phyloP scores from a whole-genome alignment of 176 grass and related monocot genomes.

The Carex pumila region DNA sequence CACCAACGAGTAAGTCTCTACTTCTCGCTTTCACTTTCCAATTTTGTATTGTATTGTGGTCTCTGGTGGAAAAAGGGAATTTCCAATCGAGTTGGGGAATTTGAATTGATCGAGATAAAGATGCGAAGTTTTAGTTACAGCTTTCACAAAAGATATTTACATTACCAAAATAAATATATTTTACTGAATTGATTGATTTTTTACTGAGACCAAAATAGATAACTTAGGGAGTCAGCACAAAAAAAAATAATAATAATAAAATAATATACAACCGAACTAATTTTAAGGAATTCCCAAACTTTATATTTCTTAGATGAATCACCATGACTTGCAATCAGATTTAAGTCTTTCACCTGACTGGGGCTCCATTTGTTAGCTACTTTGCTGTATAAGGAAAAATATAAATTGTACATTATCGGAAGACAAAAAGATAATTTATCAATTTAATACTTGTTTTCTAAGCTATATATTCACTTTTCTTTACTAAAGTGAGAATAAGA shows the following conservation, averaged over 20 bases:
- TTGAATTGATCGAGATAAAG: neutral
- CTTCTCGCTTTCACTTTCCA: neutral
- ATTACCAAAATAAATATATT: neutral
- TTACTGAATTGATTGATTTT: neutral
- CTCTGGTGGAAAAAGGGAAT: neutral
- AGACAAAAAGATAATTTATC: neutral
- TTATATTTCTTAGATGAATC: too few species aligned
- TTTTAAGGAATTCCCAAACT: too few species aligned
- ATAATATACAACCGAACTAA: neutral
- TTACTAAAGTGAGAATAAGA: neutral
- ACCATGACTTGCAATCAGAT: neutral
- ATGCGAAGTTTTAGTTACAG: neutral
- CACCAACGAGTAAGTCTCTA: slow-evolving; percentile 25
- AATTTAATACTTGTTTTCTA: neutral
- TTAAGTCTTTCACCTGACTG: neutral
- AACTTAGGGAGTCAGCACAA: neutral
- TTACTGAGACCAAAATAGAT: neutral
- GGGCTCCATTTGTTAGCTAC: neutral
- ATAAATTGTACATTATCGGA: neutral
- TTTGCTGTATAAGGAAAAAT: neutral
- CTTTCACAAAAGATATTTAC: neutral
- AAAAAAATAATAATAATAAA: neutral
- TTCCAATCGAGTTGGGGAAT: neutral
- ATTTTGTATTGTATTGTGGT: neutral
- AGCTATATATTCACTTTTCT: neutral